Evolutionary conservation across 2,329 filamentous ascomycete species (phyloP), one percentile per base, ranked within the genome.

Genomic region (Xylaria polymorpha): DNA sequence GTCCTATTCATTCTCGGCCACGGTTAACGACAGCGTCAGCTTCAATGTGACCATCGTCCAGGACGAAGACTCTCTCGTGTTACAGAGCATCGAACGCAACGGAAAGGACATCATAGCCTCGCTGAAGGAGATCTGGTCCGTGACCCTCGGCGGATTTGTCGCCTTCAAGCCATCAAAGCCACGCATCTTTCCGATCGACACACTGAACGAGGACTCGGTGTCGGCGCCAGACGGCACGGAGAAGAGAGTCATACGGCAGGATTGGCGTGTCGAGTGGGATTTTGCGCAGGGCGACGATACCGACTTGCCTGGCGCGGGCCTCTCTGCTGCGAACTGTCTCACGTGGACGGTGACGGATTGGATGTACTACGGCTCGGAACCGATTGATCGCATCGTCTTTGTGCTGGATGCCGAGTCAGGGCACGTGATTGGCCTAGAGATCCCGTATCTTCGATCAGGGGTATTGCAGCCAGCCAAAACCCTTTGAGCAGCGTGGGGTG

Each of bases 181-280:
- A 6, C 41, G 59, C 12, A 67, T 67, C 4, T 67, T 63, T 12
- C 64, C 64, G n/a, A 14, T 63, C n/a, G 29, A 44, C 22, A 53
- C 64, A n/a, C 53, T 14, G 1, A 48, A 25, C 2, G 51, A 64
- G 25, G 60, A 12, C 7, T 32, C 5, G 41, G 3, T 43, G 6
- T 9, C 20, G 0, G 20, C 32, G 59, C 18, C 44, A 12, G 32
- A 51, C 39, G 32, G 32, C 9, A 29, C 12, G 5, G 9, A 37
- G 37, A 57, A 32, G 37, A 64, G 14, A n/a, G 46, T 55, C 14
- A 29, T 67, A 15, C 48, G 60, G 0, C 51, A 67, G n/a, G 53
- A 67, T 39, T 67, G 53, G 65, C 53, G 65, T 7, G 20, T 67
- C 9, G 60, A 64, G 14, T 64, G 60, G 65, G 65, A 59, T 3